Base-by-base conservation (phyloP, 805 yeast species). In the Candida awuae region DNA sequence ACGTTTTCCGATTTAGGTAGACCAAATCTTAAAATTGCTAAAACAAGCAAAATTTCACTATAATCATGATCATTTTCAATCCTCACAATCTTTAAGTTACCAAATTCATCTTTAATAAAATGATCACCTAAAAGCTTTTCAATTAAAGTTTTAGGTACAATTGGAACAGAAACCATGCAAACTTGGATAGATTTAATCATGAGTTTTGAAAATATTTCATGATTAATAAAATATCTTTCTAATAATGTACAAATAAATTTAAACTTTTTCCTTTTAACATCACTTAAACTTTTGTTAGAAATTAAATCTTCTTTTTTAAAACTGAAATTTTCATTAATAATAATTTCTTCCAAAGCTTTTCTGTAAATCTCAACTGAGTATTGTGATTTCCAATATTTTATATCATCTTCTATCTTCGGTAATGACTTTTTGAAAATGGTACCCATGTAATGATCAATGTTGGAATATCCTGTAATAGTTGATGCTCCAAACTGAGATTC, bases 31-130 rank as follows among this genome's bases (percentile, higher is more conserved):
- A 46, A 20, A n/a, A 51, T 14, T 4, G 49, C 35, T 21, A 56
- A 32, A 12, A 54, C 37, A 15, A 51, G 32, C 4, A 57, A 47
- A 14, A 55, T 49, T 20, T 48, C 50, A 16, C 47, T 41, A 23
- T 42, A 47, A 27, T 54, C 59, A 22, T 43, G 29, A 14, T 49
- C 42, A 19, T 40, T 37, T 14, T 48, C 44, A 6, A 26, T 32
- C 8, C 46, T 20, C 9, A 29, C 17, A 20, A 54, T 35, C 20
- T 39, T 38, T 13, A 54, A 29, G 4, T 25, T 22, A 6, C 41
- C 42, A n/a, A 38, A 30, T 3, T 31, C 29, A 16, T 14, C 27
- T 12, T 39, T 37, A 1, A 22, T 25, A 27, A 55, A 46, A 35
- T 44, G 49, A 9, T 32, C 32, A 5, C 27, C 33, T 1, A 50